These are phyloP conservation scores for Macrolepiota dolichaula DNA, from an alignment of 768 basidiomycete species.

Conservation along the genomic window DNA sequence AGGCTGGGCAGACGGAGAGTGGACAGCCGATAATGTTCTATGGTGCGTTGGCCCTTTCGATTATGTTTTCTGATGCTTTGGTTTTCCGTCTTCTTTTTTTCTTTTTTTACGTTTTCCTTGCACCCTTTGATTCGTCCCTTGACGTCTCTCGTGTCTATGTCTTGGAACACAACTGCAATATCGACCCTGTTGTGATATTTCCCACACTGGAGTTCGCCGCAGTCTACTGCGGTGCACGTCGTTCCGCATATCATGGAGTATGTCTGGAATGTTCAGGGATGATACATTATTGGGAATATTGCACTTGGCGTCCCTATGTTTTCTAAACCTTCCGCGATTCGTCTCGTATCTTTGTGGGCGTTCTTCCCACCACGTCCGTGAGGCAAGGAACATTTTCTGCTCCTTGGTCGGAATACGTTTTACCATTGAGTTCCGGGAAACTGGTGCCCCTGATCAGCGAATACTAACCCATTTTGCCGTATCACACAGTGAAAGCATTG, in stretches of 20 bases:
- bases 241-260: not conserved
- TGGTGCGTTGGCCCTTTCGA: conserved; percentile 45
- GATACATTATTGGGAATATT: not conserved
- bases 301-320: not conserved
- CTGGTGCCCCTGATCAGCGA: not conserved
- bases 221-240: not conserved
- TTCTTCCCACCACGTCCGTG: not conserved
- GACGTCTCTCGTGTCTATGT: too few relatives aligned
- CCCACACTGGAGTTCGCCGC: not conserved
- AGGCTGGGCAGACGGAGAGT: conserved; percentile 68
- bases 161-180: too few relatives aligned
- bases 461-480: conserved; percentile 6
- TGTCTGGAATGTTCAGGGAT: not conserved
- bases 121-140: too few relatives aligned
- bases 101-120: not conserved
- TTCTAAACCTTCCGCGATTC: too few relatives aligned
- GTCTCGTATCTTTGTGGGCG: not conserved
- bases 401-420: too few relatives aligned
- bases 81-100: not conserved
- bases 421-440: not conserved
- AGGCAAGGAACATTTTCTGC: not conserved
- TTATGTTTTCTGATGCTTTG: not conserved
- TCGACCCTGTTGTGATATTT: too few relatives aligned
- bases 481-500: conserved; percentile 73
- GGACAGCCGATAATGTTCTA: conserved; percentile 85